Evolutionary conservation across 352 stramenopile species (phyloP).

Genomic region (Pythium oligandrum): DNA sequence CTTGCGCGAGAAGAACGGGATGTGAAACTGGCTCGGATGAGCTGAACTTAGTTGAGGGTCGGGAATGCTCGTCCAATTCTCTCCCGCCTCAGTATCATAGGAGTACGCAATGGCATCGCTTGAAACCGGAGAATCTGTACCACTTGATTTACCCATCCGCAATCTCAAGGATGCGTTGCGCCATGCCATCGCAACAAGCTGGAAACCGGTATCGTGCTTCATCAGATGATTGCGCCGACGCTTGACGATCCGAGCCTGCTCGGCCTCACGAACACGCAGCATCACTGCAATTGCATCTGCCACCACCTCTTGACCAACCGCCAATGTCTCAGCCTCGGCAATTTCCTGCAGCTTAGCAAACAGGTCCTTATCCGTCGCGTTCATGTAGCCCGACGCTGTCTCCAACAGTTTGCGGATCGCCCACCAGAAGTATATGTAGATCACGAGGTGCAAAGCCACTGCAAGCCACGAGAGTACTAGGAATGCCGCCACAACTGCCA

Average conservation of each 20-base stretch:
- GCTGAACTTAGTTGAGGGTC: too few species aligned
- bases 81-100: too few species aligned
- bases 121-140: too few species aligned
- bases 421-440: constrained; percentile 20
- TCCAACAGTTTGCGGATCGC: constrained; percentile 15
- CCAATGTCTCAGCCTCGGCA: constrained; percentile 10
- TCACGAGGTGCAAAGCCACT: constrained; percentile 14
- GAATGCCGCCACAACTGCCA: constrained; percentile 12
- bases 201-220: constrained; percentile 21
- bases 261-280: constrained; percentile 17
- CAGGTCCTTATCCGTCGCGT: not conserved
- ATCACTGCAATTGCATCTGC: constrained; percentile 17
- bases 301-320: constrained; percentile 7
- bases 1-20: constrained; percentile 19
- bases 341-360: constrained; percentile 20
- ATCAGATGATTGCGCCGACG: constrained; percentile 9
- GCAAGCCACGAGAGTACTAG: constrained; percentile 15
- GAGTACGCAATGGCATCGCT: too few species aligned
- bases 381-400: constrained; percentile 4
- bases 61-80: too few species aligned
- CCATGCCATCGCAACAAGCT: constrained; percentile 11
- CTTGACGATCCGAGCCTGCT: constrained; percentile 7
- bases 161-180: constrained; percentile 7
- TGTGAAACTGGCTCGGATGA: not conserved
- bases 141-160: too few species aligned